These are phyloP conservation scores for Wallacemonas sp. DNA, from an alignment of 208 protist genomes.

Conservation along the genomic window DNA sequence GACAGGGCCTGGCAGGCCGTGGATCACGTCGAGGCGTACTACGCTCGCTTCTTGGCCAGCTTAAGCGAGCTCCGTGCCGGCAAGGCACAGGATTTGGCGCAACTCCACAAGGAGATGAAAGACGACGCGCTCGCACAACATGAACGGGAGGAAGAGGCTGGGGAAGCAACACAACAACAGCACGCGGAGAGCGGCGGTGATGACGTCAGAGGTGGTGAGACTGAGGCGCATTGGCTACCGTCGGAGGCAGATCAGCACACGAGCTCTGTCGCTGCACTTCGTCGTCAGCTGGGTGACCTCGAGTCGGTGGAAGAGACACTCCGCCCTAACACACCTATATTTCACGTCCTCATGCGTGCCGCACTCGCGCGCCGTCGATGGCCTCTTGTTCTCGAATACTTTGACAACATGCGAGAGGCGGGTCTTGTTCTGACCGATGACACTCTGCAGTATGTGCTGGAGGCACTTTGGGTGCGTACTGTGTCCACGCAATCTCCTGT, in stretches of 20 bases:
- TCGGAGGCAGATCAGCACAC: not conserved
- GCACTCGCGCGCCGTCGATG: slow-evolving; percentile 48
- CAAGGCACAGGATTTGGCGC: slow-evolving; percentile 15
- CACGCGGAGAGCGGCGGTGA: not conserved
- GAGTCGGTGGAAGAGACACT: slow-evolving; percentile 34
- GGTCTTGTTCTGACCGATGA: slow-evolving; percentile 35
- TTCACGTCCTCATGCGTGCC: slow-evolving; percentile 56
- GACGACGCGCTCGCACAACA: too few relatives aligned
- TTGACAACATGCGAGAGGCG: slow-evolving; percentile 37
- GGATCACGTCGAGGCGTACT: slow-evolving; percentile 55
- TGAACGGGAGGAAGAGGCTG: not conserved
- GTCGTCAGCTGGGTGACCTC: slow-evolving; percentile 29
- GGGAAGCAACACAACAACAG: not conserved
- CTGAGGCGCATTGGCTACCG: not conserved
- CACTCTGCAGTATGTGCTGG: slow-evolving; percentile 41
- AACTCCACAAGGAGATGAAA: not conserved
- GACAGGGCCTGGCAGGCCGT: slow-evolving; percentile 47
- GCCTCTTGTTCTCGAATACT: slow-evolving; percentile 51
- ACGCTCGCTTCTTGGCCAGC: slow-evolving; percentile 39
- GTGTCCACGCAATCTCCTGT: slow-evolving; percentile 16
- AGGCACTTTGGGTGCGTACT: slow-evolving; percentile 26
- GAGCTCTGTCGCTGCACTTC: not conserved
- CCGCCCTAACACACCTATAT: slow-evolving; percentile 61
- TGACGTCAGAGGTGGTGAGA: not conserved
- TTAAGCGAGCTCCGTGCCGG: slow-evolving; percentile 25